Evolutionary conservation across 371 early-diverging fungal genomes (phyloP).

Genomic region (Mucor lusitanicus): DNA sequence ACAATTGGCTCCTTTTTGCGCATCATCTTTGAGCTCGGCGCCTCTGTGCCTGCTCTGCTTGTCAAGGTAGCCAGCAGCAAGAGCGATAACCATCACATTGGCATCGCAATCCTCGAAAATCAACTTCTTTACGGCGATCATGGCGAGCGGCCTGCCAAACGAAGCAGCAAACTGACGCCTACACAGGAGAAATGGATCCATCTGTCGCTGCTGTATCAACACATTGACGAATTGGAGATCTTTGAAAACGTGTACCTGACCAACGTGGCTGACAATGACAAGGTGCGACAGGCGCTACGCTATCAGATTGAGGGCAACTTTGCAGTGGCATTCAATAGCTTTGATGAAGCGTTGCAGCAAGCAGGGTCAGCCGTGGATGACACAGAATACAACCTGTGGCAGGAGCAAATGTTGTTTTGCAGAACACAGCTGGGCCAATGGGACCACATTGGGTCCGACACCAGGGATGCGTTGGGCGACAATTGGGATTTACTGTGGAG

Average conservation of each 20-base stretch:
- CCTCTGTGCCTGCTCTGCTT: slow-evolving; percentile 31
- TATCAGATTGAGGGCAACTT: slow-evolving; percentile 63
- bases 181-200: slow-evolving; percentile 54
- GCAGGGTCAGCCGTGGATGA: slow-evolving; percentile 12
- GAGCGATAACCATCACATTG: slow-evolving; percentile 61
- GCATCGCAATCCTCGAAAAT: slow-evolving; percentile 56
- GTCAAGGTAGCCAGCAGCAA: slow-evolving; percentile 40
- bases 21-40: slow-evolving; percentile 52
- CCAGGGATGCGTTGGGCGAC: slow-evolving; percentile 44
- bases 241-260: slow-evolving; percentile 61
- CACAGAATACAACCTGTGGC: slow-evolving; percentile 54
- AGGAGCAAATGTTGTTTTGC: slow-evolving; percentile 61
- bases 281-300: slow-evolving; percentile 57
- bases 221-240: slow-evolving; percentile 62
- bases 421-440: slow-evolving; percentile 66
- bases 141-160: background rate
- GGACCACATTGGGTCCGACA: slow-evolving; percentile 54
- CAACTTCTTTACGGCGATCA: slow-evolving; percentile 15
- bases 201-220: slow-evolving; percentile 62
- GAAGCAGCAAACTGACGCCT: background rate
- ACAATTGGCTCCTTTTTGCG: slow-evolving; percentile 58
- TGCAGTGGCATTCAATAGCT: slow-evolving; percentile 52
- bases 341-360: slow-evolving; percentile 29
- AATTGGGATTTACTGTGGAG: slow-evolving; percentile 55
- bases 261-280: slow-evolving; percentile 47